Evolutionary conservation across 495 filamentous ascomycete genomes (phyloP), one percentile per base, ranked within the genome.

Genomic region (Talaromyces ruber): DNA sequence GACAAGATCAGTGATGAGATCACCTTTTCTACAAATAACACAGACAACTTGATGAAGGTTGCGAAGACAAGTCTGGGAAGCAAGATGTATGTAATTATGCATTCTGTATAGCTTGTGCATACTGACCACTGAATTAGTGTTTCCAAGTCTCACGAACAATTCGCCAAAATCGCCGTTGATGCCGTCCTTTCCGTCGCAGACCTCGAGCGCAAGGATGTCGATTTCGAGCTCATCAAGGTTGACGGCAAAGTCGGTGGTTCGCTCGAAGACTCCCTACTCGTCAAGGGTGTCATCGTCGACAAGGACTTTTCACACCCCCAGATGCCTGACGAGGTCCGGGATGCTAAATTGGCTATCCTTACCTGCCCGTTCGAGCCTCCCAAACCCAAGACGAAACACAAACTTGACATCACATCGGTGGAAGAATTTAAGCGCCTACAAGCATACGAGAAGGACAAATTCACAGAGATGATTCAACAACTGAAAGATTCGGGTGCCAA

Each of bases 221-320:
- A 98, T 68, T 99, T 99, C 71, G 94, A 99, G 75, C 74, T 99
- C 64, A 99, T 99, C 78, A 99, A 99, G 82, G 92, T 99, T 50
- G 94, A 99, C 67, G 93, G 95, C 68, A 99, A 99, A 79, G 90
- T 98, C 16, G 94, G 94, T 58, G 94, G 95, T 62, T 76, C 94
- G 3, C 83, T 99, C n/a, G 93, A 97, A 72, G 94, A 99, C 72
- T 88, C 92, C 3, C 72, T 97, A 25, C 85, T 99, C 37, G 93
- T 99, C 60, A 92, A 97, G 77, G 94, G 94, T 73, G 94, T 99
- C 45, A 94, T 99, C 70, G 84, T 99, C 70, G 94, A 99, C 82
- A 99, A 99, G 79, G 94, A 99, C 74, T 98, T 99, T 79, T 99
- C 94, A 32, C 94, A 99, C 75, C 95, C 94, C 16, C 94, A 99